Base-by-base conservation (phyloP, 345 rosid genomes). In the Brassica rapa region DNA sequence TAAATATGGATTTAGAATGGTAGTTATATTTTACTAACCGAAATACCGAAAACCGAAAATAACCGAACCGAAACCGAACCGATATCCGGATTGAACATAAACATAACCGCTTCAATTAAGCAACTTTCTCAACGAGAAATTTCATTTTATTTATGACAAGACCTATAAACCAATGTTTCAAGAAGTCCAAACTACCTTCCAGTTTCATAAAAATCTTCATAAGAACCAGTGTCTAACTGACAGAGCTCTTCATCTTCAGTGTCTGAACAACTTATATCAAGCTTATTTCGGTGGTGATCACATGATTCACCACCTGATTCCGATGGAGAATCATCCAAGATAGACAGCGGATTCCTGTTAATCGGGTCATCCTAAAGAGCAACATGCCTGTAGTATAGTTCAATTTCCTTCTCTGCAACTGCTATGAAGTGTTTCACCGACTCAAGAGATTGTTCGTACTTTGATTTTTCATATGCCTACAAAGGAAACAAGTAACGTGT, bases 361-460 rank as follows among this genome's bases (percentile, higher is more conserved):
- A 75, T 86, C 21, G 93, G 90, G 78, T 88, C 88, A 66, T 90
- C 94, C 69, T 88, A 95, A 60, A 91, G 94, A 73, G 94, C 87
- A 15, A 83, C 77, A 81, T 91, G 99, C 59, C 91, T 82, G 82
- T 87, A 82, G 75, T 91, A 90, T 49, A 91, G 89, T 79, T 95
- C 94, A 79, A 91, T 62, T 80, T 93, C 98, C 83, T 91, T 93
- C 77, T 89, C 97, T 0, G 88, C 87, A 73, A 91, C 81, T 5
- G 91, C 87, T 60, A 93, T 93, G 72, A 93, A 93, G 53, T 77
- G 90, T 80, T 84, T 88, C 81, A 95, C 92, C 0, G 96, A 87
- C 51, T 91, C 98, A 4, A 91, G 90, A 10, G 98, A 95, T 35
- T 93, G 98, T 80, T 95, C 96, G 3, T 89, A 95, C 83, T 91